Percentiles rank a stretch among this genome's conserved stretches.
phyloP scores from a whole-genome alignment of 768 basidiomycete genomes.

The Sarcodon sp. region DNA sequence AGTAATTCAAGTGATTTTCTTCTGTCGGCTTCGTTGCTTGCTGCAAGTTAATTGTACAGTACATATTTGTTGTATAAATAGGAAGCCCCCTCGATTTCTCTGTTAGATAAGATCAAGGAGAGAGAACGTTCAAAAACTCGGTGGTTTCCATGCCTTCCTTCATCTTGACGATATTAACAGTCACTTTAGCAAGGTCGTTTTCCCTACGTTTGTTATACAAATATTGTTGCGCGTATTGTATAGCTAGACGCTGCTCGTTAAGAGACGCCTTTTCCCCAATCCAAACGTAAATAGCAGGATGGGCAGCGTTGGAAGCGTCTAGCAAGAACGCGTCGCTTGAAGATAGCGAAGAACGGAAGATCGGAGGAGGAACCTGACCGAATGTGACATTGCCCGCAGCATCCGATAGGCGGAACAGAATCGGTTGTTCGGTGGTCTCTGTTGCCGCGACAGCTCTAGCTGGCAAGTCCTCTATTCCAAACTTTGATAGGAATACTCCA shows the following conservation, averaged over 20 bases:
- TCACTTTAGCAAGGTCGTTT: slow-evolving; percentile 10
- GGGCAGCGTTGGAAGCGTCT: slow-evolving; percentile 22
- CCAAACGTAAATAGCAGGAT: slow-evolving; percentile 45
- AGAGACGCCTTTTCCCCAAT: slow-evolving; percentile 36
- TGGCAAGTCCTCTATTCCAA: slow-evolving; percentile 21
- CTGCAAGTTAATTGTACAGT: too few species aligned
- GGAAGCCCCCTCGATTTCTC: too few species aligned
- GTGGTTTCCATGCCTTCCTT: slow-evolving; percentile 39
- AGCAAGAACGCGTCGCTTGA: slow-evolving; percentile 40
- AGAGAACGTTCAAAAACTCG: slow-evolving; percentile 26
- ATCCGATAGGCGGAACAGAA: slow-evolving; percentile 33
- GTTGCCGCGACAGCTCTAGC: slow-evolving; percentile 6
- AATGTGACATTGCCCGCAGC: slow-evolving; percentile 26
- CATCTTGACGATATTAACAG: slow-evolving; percentile 36
- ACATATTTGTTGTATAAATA: too few species aligned
- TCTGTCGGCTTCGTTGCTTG: too few species aligned
- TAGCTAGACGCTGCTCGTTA: slow-evolving; percentile 33
- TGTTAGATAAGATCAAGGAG: background rate
- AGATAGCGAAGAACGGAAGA: slow-evolving; percentile 21
- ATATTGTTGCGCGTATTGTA: slow-evolving; percentile 45
- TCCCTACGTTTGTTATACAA: slow-evolving; percentile 24
- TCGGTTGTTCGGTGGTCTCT: slow-evolving; percentile 9
- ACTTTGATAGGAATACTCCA: slow-evolving; percentile 32
- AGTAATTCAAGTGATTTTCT: too few species aligned
- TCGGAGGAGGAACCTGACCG: slow-evolving; percentile 17